Base-by-base conservation (phyloP, 108 stramenopile species). In the Stephanodiscus triporus region DNA sequence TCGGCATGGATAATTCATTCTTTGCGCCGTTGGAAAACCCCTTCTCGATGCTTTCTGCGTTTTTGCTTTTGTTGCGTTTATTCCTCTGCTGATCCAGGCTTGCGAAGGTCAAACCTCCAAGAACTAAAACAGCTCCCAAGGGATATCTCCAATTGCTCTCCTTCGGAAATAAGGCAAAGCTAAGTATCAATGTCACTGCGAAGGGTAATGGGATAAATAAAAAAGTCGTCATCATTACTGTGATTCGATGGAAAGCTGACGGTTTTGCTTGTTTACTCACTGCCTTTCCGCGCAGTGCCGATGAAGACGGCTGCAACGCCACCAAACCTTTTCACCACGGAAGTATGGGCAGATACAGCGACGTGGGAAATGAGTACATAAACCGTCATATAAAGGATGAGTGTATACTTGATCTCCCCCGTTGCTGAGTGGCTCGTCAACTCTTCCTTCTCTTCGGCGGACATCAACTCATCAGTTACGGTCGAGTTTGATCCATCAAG, bases 151-250 rank as follows among this genome's bases (percentile, higher is more conserved):
- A 94, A 23, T 89, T 89, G 68, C 91, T 89, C 59, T 75, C 87
- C 78, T 98, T 98, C 11, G 97, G 98, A 68, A 98, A 98, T 4
- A 98, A 71, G 9, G 97, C 26, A 72, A 97, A 98, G 49, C 83
- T 78, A 20, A 88, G 62, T 10, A 92, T 36, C 68, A 89, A 62
- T 34, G 97, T 95, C 89, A 96, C 91, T 69, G 2, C 4, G 34
- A 29, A 11, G 13, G 17, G 20, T 22, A 2, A 49, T 51, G 6
- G 17, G 66, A 53, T 24, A 6, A 8, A 23, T 4, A 7, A 24
- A 51, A 51, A 23, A 51, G 2, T 20, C 19, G 51, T 24, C 5
- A 20, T 1, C 51, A 51, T 20, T 24, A 51, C 10, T 40, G 9
- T 40, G 40, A 40, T 40, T 40, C 40, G 11, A 9, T 40, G 10